Conservation (phyloP, 331 rosid genomes). For the Quercus tomentella region DNA sequence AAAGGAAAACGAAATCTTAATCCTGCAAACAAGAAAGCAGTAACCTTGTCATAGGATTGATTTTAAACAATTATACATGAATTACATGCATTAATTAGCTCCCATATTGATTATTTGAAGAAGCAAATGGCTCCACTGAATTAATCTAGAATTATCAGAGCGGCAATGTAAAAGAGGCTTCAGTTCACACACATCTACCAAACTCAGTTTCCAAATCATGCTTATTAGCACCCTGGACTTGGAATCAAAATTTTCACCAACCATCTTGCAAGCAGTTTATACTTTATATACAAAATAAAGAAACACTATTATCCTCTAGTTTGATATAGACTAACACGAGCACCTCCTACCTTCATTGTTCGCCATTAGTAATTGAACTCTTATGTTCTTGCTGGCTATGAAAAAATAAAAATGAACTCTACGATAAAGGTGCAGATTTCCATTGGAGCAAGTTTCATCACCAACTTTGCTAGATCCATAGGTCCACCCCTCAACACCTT, state of each 20-base stretch:
- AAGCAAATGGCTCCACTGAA: neutral
- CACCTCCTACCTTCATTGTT: neutral
- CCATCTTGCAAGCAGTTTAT: neutral
- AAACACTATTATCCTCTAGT: neutral
- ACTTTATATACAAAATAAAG: neutral
- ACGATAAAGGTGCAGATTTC: too few species aligned
- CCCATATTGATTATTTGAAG: too few species aligned
- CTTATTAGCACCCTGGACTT: neutral
- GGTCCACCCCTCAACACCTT: too few species aligned
- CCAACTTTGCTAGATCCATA: too few species aligned
- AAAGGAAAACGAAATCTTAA: neutral
- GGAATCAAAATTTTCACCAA: neutral
- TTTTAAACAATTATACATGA: neutral
- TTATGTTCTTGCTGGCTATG: neutral
- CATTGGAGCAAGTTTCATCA: too few species aligned
- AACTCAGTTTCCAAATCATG: too few species aligned
- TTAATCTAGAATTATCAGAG: neutral
- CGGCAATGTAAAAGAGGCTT: neutral
- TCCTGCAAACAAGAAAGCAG: neutral
- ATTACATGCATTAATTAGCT: neutral
- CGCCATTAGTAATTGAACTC: conserved; percentile 15
- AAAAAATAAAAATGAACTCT: too few species aligned
- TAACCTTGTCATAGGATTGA: neutral
- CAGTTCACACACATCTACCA: neutral
- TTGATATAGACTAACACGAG: neutral